phyloP scores from a whole-genome alignment of 2,329 filamentous ascomycete species.

The Lachnellula occidentalis region DNA sequence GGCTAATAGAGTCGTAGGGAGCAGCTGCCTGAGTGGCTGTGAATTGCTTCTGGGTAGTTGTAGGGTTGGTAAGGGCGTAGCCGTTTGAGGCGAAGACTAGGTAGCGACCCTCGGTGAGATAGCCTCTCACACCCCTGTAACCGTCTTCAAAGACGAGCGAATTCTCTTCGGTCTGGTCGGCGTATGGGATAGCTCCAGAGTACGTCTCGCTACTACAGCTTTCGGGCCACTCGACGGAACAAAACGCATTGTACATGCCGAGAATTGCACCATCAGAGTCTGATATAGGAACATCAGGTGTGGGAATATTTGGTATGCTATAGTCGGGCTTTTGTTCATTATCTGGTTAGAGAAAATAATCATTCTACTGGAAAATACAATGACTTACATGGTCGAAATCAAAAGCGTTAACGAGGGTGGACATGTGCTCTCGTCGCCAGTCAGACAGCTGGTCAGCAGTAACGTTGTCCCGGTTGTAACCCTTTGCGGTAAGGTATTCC shows the following conservation, averaged over 20 bases:
- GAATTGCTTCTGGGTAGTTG: slow-evolving; percentile 12
- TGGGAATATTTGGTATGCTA: slow-evolving; percentile 41
- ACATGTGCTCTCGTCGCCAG: slow-evolving; percentile 43
- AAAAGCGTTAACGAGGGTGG: slow-evolving; percentile 41
- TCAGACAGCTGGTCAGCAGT: slow-evolving; percentile 37
- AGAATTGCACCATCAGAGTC: slow-evolving; percentile 32
- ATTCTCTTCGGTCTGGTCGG: slow-evolving; percentile 31
- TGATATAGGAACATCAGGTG: slow-evolving; percentile 37
- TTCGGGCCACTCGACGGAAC: slow-evolving; percentile 33
- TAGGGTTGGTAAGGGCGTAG: slow-evolving; percentile 35
- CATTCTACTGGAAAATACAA: not conserved
- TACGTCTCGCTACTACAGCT: slow-evolving; percentile 27
- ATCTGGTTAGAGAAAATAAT: not conserved
- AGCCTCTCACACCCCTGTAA: slow-evolving; percentile 45
- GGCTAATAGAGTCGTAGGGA: slow-evolving; percentile 36
- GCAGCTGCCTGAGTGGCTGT: slow-evolving; percentile 25
- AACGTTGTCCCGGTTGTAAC: slow-evolving; percentile 27
- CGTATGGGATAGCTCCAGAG: slow-evolving; percentile 40
- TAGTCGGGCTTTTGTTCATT: slow-evolving; percentile 35
- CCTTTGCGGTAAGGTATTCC: slow-evolving; percentile 19
- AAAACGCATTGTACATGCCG: slow-evolving; percentile 9
- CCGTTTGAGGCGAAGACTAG: slow-evolving; percentile 43
- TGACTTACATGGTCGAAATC: slow-evolving; percentile 31
- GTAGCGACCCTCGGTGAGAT: slow-evolving; percentile 49
- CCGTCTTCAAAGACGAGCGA: slow-evolving; percentile 43